A percentile compares a stretch with the other conserved stretches of the same genome.
Evolutionary conservation across 371 early-diverging fungal genomes (phyloP).

Genomic region (Mucor velutinosus): DNA sequence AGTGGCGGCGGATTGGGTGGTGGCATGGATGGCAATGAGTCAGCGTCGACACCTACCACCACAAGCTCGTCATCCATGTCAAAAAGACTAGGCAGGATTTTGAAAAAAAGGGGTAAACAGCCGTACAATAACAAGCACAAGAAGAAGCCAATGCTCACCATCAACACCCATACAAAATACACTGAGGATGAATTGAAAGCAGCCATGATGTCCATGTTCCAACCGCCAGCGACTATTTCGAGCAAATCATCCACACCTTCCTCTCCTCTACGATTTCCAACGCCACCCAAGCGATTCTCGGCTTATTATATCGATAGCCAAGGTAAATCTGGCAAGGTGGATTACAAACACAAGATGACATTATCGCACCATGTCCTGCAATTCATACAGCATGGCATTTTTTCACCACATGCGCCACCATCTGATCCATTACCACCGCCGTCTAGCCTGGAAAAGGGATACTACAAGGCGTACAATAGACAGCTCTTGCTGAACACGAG

Average conservation of each 20-base stretch:
- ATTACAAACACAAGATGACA: not conserved
- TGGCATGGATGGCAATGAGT: not conserved
- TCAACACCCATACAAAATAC: not conserved
- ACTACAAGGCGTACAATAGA: not conserved
- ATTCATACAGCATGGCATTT: not conserved
- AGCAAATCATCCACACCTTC: constrained; percentile 8
- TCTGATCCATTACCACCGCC: not conserved
- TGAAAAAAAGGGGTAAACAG: constrained; percentile 22
- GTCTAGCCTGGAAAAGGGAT: not conserved
- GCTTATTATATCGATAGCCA: constrained; percentile 13
- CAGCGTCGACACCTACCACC: not conserved
- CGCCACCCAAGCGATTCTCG: constrained; percentile 22
- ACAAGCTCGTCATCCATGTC: constrained; percentile 14
- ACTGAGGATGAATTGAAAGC: not conserved
- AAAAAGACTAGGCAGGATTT: constrained; percentile 4
- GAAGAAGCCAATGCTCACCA: not conserved
- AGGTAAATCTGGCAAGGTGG: constrained; percentile 7
- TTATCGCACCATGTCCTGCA: not conserved
- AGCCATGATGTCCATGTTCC: constrained; percentile 6
- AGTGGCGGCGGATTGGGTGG: not conserved
- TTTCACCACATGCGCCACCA: not conserved
- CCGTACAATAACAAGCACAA: not conserved
- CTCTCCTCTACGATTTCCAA: constrained; percentile 1
- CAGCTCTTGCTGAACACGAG: not conserved
- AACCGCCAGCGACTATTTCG: constrained; percentile 19